These are phyloP conservation scores for Scalesia atractyloides DNA, from an alignment of 129 eudicot species.

Conservation along the genomic window DNA sequence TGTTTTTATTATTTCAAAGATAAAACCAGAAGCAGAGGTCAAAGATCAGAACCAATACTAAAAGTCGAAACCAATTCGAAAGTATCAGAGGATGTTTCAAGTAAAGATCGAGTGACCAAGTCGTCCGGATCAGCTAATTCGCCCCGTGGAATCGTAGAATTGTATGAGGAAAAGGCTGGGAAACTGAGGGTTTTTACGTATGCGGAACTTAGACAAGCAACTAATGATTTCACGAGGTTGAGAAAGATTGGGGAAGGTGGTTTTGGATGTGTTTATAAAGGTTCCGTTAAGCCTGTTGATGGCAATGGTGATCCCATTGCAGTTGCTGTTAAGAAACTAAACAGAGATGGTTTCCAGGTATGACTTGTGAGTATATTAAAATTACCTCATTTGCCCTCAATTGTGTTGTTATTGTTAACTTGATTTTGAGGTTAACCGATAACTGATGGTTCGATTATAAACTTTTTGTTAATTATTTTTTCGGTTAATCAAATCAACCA, in stretches of 20 bases:
- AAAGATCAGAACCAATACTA: constrained; percentile 73
- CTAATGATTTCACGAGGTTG: constrained; percentile 62
- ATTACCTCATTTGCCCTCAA: background rate
- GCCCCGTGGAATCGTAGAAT: constrained; percentile 63
- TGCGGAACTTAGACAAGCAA: constrained; percentile 68
- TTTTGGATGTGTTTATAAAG: constrained; percentile 85
- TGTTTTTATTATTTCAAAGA: constrained; percentile 75
- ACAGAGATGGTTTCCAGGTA: constrained; percentile 84
- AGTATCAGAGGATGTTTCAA: constrained; percentile 45
- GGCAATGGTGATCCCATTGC: constrained; percentile 55
- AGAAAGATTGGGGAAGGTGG: constrained; percentile 96
- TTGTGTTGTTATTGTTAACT: background rate
- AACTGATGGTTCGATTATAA: background rate
- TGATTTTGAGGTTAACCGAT: background rate
- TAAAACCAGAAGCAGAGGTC: constrained; percentile 49
- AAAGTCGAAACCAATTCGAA: constrained; percentile 40
- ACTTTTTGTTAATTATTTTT: background rate
- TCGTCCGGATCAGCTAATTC: constrained; percentile 63
- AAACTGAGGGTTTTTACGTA: constrained; percentile 73
- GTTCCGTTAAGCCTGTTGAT: constrained; percentile 52
- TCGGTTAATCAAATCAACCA: background rate
- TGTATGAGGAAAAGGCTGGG: constrained; percentile 69
- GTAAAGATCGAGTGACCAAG: constrained; percentile 47
- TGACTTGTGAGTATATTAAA: background rate
- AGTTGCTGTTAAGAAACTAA: constrained; percentile 83